A percentile compares a stretch with the other conserved stretches of the same genome.
phyloP scores from a whole-genome alignment of 441 rosid species.

The Jatropha podagrica region DNA sequence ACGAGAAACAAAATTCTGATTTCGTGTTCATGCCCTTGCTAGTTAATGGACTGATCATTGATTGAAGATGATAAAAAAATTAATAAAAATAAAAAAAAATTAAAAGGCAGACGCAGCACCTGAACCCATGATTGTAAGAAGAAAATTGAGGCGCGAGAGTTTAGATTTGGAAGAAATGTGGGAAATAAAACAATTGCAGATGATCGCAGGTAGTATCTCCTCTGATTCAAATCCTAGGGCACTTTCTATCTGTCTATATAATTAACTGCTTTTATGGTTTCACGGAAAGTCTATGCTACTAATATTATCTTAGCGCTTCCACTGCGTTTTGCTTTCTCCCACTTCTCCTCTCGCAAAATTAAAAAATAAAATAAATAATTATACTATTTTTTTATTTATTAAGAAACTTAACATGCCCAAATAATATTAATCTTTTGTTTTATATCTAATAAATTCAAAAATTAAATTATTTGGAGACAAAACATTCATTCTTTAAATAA shows the following conservation, averaged over 20 bases:
- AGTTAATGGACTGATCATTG: not conserved
- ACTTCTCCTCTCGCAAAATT: too few relatives aligned
- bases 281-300: not conserved
- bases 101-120: not conserved
- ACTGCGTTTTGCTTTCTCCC: too few relatives aligned
- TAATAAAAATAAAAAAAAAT: not conserved
- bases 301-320: not conserved
- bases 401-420: too few relatives aligned
- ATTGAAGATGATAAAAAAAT: not conserved
- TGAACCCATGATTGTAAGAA: slow-evolving; percentile 19
- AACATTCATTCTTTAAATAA: too few relatives aligned
- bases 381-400: too few relatives aligned
- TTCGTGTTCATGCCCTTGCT: not conserved
- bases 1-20: not conserved
- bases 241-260: too few relatives aligned
- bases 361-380: too few relatives aligned
- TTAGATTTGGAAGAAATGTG: not conserved
- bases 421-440: too few relatives aligned
- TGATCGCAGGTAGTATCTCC: not conserved
- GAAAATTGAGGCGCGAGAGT: not conserved
- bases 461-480: too few relatives aligned
- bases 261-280: not conserved
- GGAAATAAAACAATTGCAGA: not conserved
- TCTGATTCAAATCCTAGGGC: slow-evolving; percentile 4
- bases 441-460: too few relatives aligned